phyloP scores from a whole-genome alignment of 768 basidiomycete genomes.

The Termitomyces sp. region DNA sequence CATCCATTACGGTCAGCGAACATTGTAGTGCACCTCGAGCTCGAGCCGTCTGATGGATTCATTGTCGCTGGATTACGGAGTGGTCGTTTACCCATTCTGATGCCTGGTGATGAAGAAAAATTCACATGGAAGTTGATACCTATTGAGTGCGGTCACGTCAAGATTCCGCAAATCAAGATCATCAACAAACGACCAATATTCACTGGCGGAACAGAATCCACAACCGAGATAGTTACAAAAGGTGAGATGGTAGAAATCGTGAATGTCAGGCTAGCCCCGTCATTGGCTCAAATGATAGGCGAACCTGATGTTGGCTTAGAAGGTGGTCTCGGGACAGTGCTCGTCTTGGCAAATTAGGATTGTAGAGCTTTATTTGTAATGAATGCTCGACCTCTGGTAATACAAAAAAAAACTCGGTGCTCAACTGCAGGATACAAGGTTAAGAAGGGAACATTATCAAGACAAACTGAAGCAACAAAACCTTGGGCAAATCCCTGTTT shows the following conservation, averaged over 20 bases:
- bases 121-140: conserved; percentile 68
- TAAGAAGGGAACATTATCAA: neutral
- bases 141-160: conserved; percentile 65
- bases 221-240: conserved; percentile 26
- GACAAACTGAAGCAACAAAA: neutral
- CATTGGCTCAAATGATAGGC: conserved; percentile 3
- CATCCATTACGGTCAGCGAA: conserved; percentile 61
- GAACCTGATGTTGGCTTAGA: conserved; percentile 11
- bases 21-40: conserved; percentile 67
- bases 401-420: neutral
- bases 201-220: conserved; percentile 19
- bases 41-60: conserved; percentile 64
- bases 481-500: neutral
- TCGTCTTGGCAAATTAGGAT: conserved; percentile 25
- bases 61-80: conserved; percentile 72
- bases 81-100: conserved; percentile 62
- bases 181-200: conserved; percentile 37
- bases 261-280: conserved; percentile 40
- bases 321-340: conserved; percentile 22
- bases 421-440: neutral
- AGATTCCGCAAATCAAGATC: conserved; percentile 57
- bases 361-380: neutral
- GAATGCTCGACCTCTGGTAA: neutral
- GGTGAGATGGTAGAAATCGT: conserved; percentile 49
- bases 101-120: conserved; percentile 65